A percentile compares a stretch with the other conserved stretches of the same genome.
phyloP scores from a whole-genome alignment of 108 stramenopile genomes.

The Pinguiococcus pyrenoidosus region DNA sequence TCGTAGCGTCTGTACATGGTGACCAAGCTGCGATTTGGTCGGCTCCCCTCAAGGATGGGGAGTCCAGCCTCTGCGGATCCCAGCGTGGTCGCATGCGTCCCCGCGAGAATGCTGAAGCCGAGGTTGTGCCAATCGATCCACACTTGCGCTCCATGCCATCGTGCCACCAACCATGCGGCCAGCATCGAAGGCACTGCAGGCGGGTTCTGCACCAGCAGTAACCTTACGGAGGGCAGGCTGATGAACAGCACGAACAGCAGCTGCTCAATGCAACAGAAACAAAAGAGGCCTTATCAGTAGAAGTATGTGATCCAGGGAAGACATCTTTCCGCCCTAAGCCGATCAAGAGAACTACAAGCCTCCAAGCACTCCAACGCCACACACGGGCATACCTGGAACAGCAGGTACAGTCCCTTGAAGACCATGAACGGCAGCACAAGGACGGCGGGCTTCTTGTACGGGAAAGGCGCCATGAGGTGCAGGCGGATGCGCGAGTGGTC shows the following conservation, averaged over 20 bases:
- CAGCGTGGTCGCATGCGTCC: not conserved
- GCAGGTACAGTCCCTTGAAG: not conserved
- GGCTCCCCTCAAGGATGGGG: too few relatives aligned
- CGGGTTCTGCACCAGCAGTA: conserved; percentile 90
- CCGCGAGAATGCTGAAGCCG: conserved; percentile 77
- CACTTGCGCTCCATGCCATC: conserved; percentile 48
- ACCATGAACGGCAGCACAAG: conserved; percentile 3
- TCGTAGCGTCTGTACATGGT: conserved; percentile 36
- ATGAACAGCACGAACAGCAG: conserved; percentile 6
- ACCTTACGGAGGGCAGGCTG: not conserved
- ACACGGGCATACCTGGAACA: conserved; percentile 15
- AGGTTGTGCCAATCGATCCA: conserved; percentile 91
- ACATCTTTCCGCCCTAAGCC: too few relatives aligned
- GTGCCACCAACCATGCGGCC: conserved; percentile 45
- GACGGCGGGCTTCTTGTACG: too few relatives aligned
- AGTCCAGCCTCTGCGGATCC: too few relatives aligned
- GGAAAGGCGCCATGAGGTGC: conserved; percentile 16
- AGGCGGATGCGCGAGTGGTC: conserved; percentile 8
- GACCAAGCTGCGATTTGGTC: conserved; percentile 15
- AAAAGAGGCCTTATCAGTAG: conserved; percentile 4
- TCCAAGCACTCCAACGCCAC: too few relatives aligned
- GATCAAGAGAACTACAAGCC: too few relatives aligned
- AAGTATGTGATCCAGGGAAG: conserved; percentile 56
- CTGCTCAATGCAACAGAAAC: conserved; percentile 2
- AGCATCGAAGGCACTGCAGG: conserved; percentile 76